Conservation (phyloP, 177 flowering plant species). For the Vitis hybrid region DNA sequence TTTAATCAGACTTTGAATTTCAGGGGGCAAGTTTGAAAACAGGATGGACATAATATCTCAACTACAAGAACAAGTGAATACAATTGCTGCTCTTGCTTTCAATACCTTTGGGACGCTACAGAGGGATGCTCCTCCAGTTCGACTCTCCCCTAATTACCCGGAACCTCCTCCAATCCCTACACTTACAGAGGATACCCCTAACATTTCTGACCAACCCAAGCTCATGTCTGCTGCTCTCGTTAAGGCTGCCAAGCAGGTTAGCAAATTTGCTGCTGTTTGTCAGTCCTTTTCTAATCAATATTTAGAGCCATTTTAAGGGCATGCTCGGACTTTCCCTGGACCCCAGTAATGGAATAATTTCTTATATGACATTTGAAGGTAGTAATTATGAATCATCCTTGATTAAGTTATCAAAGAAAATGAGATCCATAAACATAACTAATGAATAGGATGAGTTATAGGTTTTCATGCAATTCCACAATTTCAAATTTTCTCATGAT, state of each 20-base stretch:
- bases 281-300: not conserved
- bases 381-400: too few species aligned
- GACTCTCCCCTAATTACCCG: slow-evolving; percentile 80
- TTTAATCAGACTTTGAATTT: not conserved
- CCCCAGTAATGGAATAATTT: too few species aligned
- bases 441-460: too few species aligned
- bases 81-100: slow-evolving; percentile 66
- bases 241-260: slow-evolving; percentile 72
- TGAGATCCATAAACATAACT: too few species aligned
- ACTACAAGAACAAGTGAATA: slow-evolving; percentile 79
- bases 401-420: too few species aligned
- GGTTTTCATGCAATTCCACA: too few species aligned
- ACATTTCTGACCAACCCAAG: slow-evolving; percentile 73
- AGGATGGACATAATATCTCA: slow-evolving; percentile 91
- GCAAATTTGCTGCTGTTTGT: not conserved
- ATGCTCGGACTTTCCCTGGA: too few species aligned
- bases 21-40: not conserved
- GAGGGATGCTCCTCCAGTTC: slow-evolving; percentile 88
- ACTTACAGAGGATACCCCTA: slow-evolving; percentile 40
- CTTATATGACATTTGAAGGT: too few species aligned
- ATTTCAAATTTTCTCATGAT: too few species aligned
- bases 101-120: slow-evolving; percentile 82
- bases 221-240: slow-evolving; percentile 64
- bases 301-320: too few species aligned
- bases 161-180: slow-evolving; percentile 57